A percentile compares a stretch with the other conserved stretches of the same genome.
These are phyloP conservation scores for Fragilariopsis cylindrus DNA, from an alignment of 108 stramenopile genomes.

Conservation along the genomic window DNA sequence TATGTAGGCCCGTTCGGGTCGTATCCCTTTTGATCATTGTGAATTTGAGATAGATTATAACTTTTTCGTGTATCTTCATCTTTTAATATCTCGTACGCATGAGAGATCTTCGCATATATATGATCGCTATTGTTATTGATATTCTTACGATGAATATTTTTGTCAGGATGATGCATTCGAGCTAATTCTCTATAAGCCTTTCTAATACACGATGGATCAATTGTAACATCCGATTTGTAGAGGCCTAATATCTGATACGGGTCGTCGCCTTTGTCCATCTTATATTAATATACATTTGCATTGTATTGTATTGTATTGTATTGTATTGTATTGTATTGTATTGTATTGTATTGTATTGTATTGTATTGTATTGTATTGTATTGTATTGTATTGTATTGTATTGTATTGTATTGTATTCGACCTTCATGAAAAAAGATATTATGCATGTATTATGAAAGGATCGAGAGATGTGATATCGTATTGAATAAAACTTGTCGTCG, in stretches of 20 bases:
- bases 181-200: constrained; percentile 12
- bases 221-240: neutral
- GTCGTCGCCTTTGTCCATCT: constrained; percentile 8
- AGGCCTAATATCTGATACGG: constrained; percentile 4
- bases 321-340: too few species aligned
- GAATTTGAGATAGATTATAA: constrained; percentile 10
- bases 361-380: too few species aligned
- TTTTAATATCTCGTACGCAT: neutral
- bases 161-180: constrained; percentile 16
- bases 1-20: constrained; percentile 5
- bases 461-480: too few species aligned
- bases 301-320: too few species aligned
- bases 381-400: too few species aligned
- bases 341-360: too few species aligned
- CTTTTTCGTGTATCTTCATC: constrained; percentile 4
- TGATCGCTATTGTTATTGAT: neutral
- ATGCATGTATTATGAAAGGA: too few species aligned
- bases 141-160: neutral
- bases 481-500: neutral
- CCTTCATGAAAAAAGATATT: too few species aligned
- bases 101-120: neutral
- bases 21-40: neutral
- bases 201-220: constrained; percentile 14
- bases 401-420: too few species aligned
- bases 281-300: neutral